Base-by-base conservation (phyloP, 805 yeast species). In the Crinitomyces ghanaensis region DNA sequence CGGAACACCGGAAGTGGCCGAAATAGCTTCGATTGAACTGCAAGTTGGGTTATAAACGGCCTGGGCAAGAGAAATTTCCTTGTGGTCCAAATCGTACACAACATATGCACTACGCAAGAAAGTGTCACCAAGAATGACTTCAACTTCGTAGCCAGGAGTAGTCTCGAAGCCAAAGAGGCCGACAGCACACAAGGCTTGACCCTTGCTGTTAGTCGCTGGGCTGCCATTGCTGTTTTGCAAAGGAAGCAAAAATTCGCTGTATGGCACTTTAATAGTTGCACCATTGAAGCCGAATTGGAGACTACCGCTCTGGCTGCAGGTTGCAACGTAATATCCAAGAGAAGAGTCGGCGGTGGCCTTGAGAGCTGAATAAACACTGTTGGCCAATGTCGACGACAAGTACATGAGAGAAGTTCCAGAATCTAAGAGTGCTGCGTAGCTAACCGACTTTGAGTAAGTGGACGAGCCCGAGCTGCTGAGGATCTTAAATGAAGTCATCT, bases 81-180 rank as follows among this genome's bases (percentile, higher is more conserved):
- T 53, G 45, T 66, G 67, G 14, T 76, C 82, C 33, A 77, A 58
- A 51, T 81, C 81, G 52, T 68, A 76, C n/a, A 76, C 83, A 19
- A 70, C 66, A 49, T 79, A 80, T 4, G 76, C 77, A 26, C 69
- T 65, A 35, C 81, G 62, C 41, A 80, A 55, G 49, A 79, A 69
- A 30, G 68, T 65, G 48, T 77, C 84, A 7, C 91, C 91, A 23
- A 80, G 59, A 34, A 75, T 61, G 25, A 41, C 18, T 22, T 7
- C 11, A 26, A 7, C 25, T 12, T 13, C 18, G 13, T 15, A 13
- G 7, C 8, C n/a, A 6, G 30, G 32, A n/a, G 33, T 20, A 22
- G 41, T 35, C 6, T 41, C 22, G 18, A 38, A n/a, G n/a, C n/a
- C n/a, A 31, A 36, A 22, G 15, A 37, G 24, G 2, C 34, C 41